Conservation (phyloP, 2,329 filamentous ascomycete species). For the Botryotinia narcissicola region DNA sequence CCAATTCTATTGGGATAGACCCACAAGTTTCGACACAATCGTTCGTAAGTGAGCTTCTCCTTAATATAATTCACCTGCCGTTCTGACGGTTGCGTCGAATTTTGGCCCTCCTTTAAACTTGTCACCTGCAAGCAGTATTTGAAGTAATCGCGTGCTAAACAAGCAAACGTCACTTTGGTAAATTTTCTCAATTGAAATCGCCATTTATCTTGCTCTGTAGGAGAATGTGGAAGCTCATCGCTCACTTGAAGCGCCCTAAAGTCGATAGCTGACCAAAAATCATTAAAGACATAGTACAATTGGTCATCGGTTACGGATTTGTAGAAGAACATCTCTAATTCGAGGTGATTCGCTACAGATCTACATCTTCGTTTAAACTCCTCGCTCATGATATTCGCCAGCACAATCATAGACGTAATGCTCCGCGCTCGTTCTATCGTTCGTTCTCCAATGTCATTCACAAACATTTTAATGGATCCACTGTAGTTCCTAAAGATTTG, state of each 20-base stretch:
- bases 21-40: neutral
- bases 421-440: neutral
- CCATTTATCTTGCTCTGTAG: neutral
- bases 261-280: constrained; percentile 2
- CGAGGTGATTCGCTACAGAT: neutral
- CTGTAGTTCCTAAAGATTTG: neutral
- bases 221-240: neutral
- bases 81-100: too few relatives aligned
- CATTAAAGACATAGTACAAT: neutral
- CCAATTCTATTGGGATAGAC: neutral
- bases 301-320: constrained; percentile 2
- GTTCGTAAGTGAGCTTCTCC: neutral
- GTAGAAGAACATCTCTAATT: neutral
- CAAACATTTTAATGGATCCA: neutral
- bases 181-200: neutral
- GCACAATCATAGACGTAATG: neutral
- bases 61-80: neutral
- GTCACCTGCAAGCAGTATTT: neutral
- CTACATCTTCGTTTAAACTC: constrained; percentile 4
- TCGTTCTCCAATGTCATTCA: rapidly evolving
- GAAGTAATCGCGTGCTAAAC: neutral
- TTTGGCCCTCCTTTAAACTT: neutral
- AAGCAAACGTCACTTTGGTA: neutral
- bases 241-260: neutral
- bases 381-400: neutral